Percentiles rank a stretch among this genome's conserved stretches.
These are phyloP conservation scores for Pichia sp. DNA, from an alignment of 1,139 yeast genomes.

Conservation along the genomic window DNA sequence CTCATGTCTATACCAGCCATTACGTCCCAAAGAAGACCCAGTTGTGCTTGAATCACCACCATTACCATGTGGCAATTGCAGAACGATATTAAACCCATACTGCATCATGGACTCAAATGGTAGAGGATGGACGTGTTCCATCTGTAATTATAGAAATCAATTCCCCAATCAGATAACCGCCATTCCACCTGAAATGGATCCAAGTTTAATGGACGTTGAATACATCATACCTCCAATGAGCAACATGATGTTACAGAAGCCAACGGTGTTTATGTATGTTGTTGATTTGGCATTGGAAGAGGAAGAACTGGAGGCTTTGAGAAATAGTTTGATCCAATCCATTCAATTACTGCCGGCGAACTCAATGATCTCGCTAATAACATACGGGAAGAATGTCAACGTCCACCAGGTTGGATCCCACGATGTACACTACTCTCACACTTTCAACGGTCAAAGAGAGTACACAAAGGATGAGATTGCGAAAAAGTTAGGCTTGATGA, in stretches of 20 bases:
- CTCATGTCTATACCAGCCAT: conserved; percentile 61
- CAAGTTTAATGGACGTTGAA: conserved; percentile 50
- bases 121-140: conserved; percentile 56
- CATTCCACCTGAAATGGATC: conserved; percentile 32
- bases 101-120: conserved; percentile 35
- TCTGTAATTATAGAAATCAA: conserved; percentile 51
- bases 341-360: conserved; percentile 54
- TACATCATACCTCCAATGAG: conserved; percentile 40
- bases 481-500: conserved; percentile 45
- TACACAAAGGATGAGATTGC: conserved; percentile 47
- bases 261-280: conserved; percentile 54
- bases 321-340: conserved; percentile 47
- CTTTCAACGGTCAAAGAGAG: conserved; percentile 55
- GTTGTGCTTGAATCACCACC: conserved; percentile 37
- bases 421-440: conserved; percentile 29
- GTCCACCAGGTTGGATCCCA: conserved; percentile 48
- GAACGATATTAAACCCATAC: conserved; percentile 55
- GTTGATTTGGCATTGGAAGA: conserved; percentile 59
- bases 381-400: conserved; percentile 60
- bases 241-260: conserved; percentile 20
- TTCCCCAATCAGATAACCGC: conserved; percentile 28
- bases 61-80: conserved; percentile 51
- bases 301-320: conserved; percentile 42
- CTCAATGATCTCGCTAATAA: conserved; percentile 49
- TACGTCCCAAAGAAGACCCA: conserved; percentile 43